Base-by-base conservation (phyloP, 2,329 filamentous ascomycete genomes). In the Biscogniauxia sp. region DNA sequence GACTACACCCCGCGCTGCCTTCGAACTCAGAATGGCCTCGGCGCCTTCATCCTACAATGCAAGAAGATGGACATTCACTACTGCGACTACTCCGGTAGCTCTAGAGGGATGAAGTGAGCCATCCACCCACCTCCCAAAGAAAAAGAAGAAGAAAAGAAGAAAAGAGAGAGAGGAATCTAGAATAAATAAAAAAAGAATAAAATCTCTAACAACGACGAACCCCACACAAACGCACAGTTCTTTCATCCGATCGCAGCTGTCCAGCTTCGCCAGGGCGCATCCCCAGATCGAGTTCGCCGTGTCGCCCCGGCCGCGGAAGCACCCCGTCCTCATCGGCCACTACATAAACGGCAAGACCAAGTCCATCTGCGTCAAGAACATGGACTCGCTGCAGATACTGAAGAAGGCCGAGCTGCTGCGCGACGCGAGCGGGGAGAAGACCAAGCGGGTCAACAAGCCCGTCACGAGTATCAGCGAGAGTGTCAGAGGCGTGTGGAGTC, bases 1-100 rank as follows among this genome's bases (percentile, higher is more conserved):
- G 28, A 61, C 56, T n/a, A 19, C 37, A 23, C 37, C 37, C 13
- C 37, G 5, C 37, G 32, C 32, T 25, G 17, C 20, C 53, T 20
- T 49, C 55, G 41, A 60, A 32, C 7, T 57, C 41, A 98, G 93
- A 98, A 99, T 81, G 95, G 95, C 83, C 84, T 98, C 69, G 94
- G 94, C 72, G 91, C 93, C 75, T 98, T 98, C 82, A 92, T 99
- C 78, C 86, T 97, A 61, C 94, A 97, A 82, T 99, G 95, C 87
- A 96, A 92, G 83, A 91, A 89, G 74, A 82, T 99, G 76, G 92
- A 97, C 76, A 92, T 99, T 74, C 91, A 96, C 80, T 99, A 97
- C 82, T 98, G 95, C 82, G 93, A 98, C 83, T 93, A 90, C 86
- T 92, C 91, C 60, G 95, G 93, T 65, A 96, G 92, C 76, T 98